phyloP scores from a whole-genome alignment of 805 yeast species.

The Nakazawaea pomicola region DNA sequence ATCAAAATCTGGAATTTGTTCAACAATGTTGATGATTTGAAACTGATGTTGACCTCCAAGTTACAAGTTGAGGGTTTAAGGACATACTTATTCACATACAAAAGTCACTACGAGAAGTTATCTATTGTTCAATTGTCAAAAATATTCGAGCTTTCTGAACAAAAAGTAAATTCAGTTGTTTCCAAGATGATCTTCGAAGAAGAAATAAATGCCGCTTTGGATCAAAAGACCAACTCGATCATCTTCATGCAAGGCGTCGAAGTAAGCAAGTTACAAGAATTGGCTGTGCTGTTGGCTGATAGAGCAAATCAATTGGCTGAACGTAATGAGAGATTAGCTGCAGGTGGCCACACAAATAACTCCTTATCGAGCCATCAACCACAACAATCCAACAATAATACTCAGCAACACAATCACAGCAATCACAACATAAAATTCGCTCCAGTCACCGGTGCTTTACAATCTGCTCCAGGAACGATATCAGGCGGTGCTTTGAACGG shows the following conservation, averaged over 20 bases:
- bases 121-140: conserved; percentile 61
- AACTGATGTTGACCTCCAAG: conserved; percentile 67
- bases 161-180: conserved; percentile 56
- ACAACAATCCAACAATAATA: conserved; percentile 7
- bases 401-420: conserved; percentile 17
- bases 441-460: conserved; percentile 28
- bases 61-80: conserved; percentile 88
- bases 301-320: conserved; percentile 74
- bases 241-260: conserved; percentile 75
- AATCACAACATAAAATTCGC: conserved; percentile 21
- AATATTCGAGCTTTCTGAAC: conserved; percentile 58
- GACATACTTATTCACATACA: conserved; percentile 86
- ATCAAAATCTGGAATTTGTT: conserved; percentile 85
- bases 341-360: conserved; percentile 60
- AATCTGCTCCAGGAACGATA: conserved; percentile 27
- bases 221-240: conserved; percentile 57
- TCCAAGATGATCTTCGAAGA: conserved; percentile 72
- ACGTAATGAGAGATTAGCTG: conserved; percentile 78
- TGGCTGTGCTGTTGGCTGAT: conserved; percentile 80
- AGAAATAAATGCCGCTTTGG: conserved; percentile 73
- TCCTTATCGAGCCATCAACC: conserved; percentile 10
- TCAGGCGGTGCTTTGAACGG: conserved; percentile 34
- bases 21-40: conserved; percentile 62
- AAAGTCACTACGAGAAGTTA: conserved; percentile 67
- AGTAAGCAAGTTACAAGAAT: conserved; percentile 78